phyloP scores from a whole-genome alignment of 805 yeast species.

The Priceomyces haplophilus region DNA sequence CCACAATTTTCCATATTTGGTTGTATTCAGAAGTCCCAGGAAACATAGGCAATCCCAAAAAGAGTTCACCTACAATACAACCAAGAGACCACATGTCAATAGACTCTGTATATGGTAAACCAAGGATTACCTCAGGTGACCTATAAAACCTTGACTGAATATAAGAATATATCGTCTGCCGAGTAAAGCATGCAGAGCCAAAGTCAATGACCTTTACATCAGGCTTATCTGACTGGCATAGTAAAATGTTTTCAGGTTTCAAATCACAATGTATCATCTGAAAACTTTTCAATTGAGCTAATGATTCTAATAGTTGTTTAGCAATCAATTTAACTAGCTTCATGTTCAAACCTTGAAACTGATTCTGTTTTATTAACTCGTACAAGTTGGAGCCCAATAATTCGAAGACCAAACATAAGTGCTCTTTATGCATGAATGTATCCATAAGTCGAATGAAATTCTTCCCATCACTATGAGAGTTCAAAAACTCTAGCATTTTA shows the following conservation, averaged over 20 bases:
- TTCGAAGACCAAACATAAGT: slow-evolving; percentile 90
- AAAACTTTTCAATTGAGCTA: slow-evolving; percentile 75
- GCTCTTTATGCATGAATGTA: slow-evolving; percentile 88
- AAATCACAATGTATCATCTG: slow-evolving; percentile 93
- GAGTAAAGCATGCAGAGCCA: slow-evolving; percentile 92
- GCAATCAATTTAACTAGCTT: slow-evolving; percentile 76
- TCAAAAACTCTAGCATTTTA: slow-evolving; percentile 75
- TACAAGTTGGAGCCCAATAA: slow-evolving; percentile 81
- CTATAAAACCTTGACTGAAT: slow-evolving; percentile 91
- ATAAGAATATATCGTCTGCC: slow-evolving; percentile 85
- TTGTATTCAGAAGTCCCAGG: slow-evolving; percentile 95
- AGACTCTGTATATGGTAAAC: slow-evolving; percentile 86
- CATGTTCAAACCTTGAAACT: slow-evolving; percentile 84
- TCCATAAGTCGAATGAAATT: slow-evolving; percentile 78
- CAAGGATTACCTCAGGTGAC: slow-evolving; percentile 91
- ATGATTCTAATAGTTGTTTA: slow-evolving; percentile 75
- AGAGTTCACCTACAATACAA: slow-evolving; percentile 86
- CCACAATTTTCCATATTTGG: slow-evolving; percentile 77
- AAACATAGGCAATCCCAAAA: slow-evolving; percentile 86
- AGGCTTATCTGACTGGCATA: slow-evolving; percentile 77
- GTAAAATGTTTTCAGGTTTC: slow-evolving; percentile 90
- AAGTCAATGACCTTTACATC: slow-evolving; percentile 91
- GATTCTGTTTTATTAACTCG: slow-evolving; percentile 88
- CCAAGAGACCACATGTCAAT: slow-evolving; percentile 98
- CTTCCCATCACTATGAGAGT: slow-evolving; percentile 61